Evolutionary conservation across 2,329 filamentous ascomycete genomes (phyloP), one percentile per base, ranked within the genome.

Genomic region (Penicillium sp.): DNA sequence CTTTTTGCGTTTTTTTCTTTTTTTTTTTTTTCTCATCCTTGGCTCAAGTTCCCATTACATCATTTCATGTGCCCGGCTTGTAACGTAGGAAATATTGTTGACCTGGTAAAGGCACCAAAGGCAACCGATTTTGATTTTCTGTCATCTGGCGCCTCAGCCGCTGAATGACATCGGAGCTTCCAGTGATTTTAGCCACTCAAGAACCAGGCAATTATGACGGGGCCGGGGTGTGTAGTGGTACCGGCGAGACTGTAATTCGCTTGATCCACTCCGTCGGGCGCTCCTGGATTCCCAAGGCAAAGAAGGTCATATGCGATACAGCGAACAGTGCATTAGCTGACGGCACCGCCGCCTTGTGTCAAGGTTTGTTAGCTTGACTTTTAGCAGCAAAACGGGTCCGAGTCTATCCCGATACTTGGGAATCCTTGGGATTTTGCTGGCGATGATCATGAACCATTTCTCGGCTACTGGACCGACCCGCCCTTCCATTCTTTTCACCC

Each of bases 201-300:
- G 13, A 13, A 31, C 29, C 13, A 14, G 29, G 29, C 29, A 14
- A 31, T 14, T 31, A 31, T 31, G 29, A 31, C 29, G 29, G 29
- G 29, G 29, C 11, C 31, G 53, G 48, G 31, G 55, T 48, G 37
- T 33, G 48, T 54, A 53, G 51, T 31, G 46, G 39, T 26, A 64
- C 53, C 54, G 48, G 48, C 41, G 35, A 52, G 52, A 49, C 57
- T 53, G 56, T 49, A 54, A 57, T 58, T 57, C 50, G 49, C 54
- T 60, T 51, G 60, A 63, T 63, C 63, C 64, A 65, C 63, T 50
- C 51, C 54, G 37, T 59, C 63, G 64, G 64, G 64, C 64, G 61
- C 61, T 57, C 56, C 60, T 65, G 56, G 59, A 62, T 61, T 51
- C 55, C 56, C 27, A 43, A 55, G 52, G 52, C 45, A 58, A 55